Conservation (phyloP, 1,284 basidiomycete genomes). For the Rhodotorula glutinis region DNA sequence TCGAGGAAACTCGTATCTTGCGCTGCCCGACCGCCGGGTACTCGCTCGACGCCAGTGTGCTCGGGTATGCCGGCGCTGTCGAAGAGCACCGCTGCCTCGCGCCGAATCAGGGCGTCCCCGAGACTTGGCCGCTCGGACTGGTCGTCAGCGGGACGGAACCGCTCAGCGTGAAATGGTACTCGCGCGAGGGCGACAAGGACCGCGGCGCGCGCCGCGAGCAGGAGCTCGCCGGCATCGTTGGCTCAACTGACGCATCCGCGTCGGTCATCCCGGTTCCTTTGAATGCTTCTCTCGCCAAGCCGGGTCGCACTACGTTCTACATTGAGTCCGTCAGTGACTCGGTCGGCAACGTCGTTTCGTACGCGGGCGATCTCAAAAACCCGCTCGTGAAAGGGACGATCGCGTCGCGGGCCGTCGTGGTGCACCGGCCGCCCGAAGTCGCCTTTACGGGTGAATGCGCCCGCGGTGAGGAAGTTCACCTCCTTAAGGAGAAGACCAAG, state of each 20-base stretch:
- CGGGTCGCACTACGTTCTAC: conserved; percentile 65
- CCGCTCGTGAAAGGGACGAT: conserved; percentile 16
- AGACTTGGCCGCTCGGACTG: conserved; percentile 24
- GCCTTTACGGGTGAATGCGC: conserved; percentile 65
- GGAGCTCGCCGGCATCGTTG: conserved; percentile 31
- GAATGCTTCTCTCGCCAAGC: conserved; percentile 59
- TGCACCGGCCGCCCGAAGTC: conserved; percentile 70
- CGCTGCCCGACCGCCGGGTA: conserved; percentile 77
- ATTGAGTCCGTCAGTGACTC: conserved; percentile 71
- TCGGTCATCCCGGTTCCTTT: conserved; percentile 61
- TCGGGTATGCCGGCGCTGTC: neutral
- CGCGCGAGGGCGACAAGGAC: conserved; percentile 14
- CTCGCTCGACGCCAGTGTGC: conserved; percentile 38
- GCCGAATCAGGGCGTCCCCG: conserved; percentile 1
- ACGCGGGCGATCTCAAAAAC: neutral
- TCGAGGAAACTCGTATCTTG: conserved; percentile 68
- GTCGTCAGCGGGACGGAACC: conserved; percentile 24
- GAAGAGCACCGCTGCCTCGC: conserved; percentile 30
- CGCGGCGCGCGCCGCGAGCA: conserved; percentile 15
- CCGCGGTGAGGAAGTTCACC: conserved; percentile 65
- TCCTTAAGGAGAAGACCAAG: conserved; percentile 58
- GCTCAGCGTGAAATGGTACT: conserved; percentile 18
- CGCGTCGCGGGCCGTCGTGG: conserved; percentile 60
- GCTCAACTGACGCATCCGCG: neutral
- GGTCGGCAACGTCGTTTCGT: conserved; percentile 62